Evolutionary conservation across 768 basidiomycete species (phyloP), one percentile per base, ranked within the genome.

Genomic region (Pleurotus cornucopiae): DNA sequence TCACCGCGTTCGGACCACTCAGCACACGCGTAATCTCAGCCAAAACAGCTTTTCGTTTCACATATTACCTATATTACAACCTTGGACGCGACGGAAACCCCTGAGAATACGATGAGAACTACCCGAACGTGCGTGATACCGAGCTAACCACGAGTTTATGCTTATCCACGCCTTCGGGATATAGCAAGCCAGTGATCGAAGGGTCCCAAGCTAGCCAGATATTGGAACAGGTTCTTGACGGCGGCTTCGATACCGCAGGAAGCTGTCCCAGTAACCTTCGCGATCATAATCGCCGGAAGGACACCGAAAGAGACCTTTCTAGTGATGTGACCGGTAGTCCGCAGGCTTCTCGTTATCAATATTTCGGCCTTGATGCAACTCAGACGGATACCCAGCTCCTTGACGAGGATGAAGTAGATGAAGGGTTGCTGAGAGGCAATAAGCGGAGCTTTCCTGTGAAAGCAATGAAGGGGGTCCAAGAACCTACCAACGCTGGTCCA

Each of bases 191-290:
- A 4, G 4, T 20, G 62, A 56, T 67, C 21, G 71, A 66, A 20
- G 74, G 76, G 58, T 80, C 82, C n/a, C 84, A 85, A 58, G 73
- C 83, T 4, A 80, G 79, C 16, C 78, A 84, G 55, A 62, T 85
- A 40, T 65, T 86, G 49, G 67, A 76, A 49, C 72, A 79, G 56
- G 73, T 81, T 5, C 61, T 84, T 18, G 68, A 69, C 20, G 56
- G 63, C 20, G 70, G 56, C 16, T 55, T 52, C 12, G 60, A 57
- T 30, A 58, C 61, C 63, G 48, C 54, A 60, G 57, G 34, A 64
- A 61, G 26, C 39, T 57, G 6, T 13, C 18, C 51, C 59, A 53
- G 46, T 60, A 64, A 45, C 45, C 53, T 54, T 66, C 34, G 54
- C 52, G 46, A 43, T 53, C 61, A 14, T 46, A 49, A 41, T 55